Evolutionary conservation across 495 filamentous ascomycete genomes (phyloP).

Genomic region (Penicillium steckii): DNA sequence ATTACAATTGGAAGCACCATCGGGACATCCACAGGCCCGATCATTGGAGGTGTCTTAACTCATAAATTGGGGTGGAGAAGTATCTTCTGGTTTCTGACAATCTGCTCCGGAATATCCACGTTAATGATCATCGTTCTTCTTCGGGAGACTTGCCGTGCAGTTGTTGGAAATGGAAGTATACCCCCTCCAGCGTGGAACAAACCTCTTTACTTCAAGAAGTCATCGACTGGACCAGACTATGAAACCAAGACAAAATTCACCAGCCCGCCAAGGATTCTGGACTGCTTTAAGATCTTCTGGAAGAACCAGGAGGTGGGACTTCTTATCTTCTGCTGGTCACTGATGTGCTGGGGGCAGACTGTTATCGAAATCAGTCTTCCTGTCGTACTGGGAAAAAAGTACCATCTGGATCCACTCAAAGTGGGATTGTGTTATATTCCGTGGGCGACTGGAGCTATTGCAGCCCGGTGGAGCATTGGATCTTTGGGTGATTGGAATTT

Average conservation of each 20-base stretch:
- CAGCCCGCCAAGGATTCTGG: no score
- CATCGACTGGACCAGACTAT: background rate
- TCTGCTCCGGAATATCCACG: slow-evolving; percentile 51
- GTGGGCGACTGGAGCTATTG: background rate
- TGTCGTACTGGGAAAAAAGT: background rate
- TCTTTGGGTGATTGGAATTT: background rate
- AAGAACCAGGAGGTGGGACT: background rate
- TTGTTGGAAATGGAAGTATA: slow-evolving; percentile 42
- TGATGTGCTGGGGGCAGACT: background rate
- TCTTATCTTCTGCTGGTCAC: background rate
- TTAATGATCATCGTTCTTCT: slow-evolving; percentile 10
- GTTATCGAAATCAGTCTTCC: slow-evolving; percentile 2
- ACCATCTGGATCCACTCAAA: slow-evolving; percentile 2
- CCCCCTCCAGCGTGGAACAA: slow-evolving; percentile 33
- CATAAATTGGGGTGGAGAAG: slow-evolving; percentile 63
- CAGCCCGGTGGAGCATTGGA: slow-evolving; percentile 5
- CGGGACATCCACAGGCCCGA: slow-evolving; percentile 52
- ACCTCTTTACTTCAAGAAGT: background rate
- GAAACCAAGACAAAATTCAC: background rate
- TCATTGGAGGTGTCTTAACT: slow-evolving; percentile 59
- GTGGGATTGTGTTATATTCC: slow-evolving; percentile 5
- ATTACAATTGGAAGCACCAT: slow-evolving; percentile 8
- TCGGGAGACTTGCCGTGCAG: slow-evolving; percentile 36
- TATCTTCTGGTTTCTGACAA: slow-evolving; percentile 69
- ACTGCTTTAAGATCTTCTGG: background rate